Conservation (phyloP, 805 yeast species). For the Candida takata region DNA sequence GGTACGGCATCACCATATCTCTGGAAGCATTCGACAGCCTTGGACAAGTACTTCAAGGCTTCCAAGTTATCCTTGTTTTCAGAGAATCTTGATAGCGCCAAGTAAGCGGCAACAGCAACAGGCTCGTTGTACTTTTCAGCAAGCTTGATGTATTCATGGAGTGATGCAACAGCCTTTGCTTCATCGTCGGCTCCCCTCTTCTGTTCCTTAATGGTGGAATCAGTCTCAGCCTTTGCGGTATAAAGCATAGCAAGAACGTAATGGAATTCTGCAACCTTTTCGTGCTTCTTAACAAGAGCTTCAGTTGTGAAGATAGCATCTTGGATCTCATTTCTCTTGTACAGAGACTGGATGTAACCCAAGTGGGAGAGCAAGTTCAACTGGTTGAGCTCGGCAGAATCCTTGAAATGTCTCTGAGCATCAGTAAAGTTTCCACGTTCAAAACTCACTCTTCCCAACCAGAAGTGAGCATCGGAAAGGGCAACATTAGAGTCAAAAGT, state of each 20-base stretch:
- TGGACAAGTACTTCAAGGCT: constrained; percentile 56
- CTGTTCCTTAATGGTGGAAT: neutral
- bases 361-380: constrained; percentile 62
- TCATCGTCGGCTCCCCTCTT: constrained; percentile 5
- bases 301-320: constrained; percentile 88
- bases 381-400: constrained; percentile 59
- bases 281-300: constrained; percentile 54
- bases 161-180: constrained; percentile 49
- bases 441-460: constrained; percentile 81
- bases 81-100: constrained; percentile 61
- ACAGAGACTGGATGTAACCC: constrained; percentile 83
- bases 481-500: constrained; percentile 34
- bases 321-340: constrained; percentile 62
- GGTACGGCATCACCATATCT: constrained; percentile 30
- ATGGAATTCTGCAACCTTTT: constrained; percentile 66
- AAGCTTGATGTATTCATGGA: constrained; percentile 66
- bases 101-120: constrained; percentile 53
- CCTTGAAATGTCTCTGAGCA: constrained; percentile 68
- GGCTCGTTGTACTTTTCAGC: constrained; percentile 55
- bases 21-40: constrained; percentile 47
- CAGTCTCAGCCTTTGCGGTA: constrained; percentile 27
- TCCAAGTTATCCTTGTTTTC: constrained; percentile 62
- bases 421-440: constrained; percentile 51
- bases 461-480: constrained; percentile 60
- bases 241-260: constrained; percentile 73